Evolutionary conservation across 2,329 filamentous ascomycete genomes (phyloP), one percentile per base, ranked within the genome.

Genomic region (Fusarium palustre): DNA sequence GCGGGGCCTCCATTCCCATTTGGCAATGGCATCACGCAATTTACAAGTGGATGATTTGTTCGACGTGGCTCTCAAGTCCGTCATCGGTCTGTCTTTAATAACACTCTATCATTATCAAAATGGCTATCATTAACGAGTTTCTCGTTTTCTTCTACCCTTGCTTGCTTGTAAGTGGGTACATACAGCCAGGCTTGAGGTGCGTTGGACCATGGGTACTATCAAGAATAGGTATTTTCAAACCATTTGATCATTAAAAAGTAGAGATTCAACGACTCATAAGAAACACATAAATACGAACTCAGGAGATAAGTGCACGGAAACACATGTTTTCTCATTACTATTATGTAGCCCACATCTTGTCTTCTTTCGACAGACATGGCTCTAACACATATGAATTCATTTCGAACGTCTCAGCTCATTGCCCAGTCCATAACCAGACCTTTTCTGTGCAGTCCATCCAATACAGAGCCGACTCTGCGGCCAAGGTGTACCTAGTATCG

Each of bases 291-390:
- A 4, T n/a, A n/a, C 1, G 4, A 8, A 31, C 5, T 7, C 15
- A n/a, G 24, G 24, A 25, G 15, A 28, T 43, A 48, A 30, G 25
- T 56, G 33, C 30, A 52, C 41, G 43, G 55, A 59, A 59, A 59
- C 59, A 65, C 49, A 61, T 65, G 50, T 69, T 43, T 55, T 74
- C 46, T 68, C 65, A 74, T 74, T 74, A 74, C 65, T 55, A 74
- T 74, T 74, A 74, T 48, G 68, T 68, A 66, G 41, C 38, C 66
- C 61, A 64, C 67, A 68, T 69, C 55, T 59, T 28, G 48, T 69
- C 60, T 68, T 63, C 48, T 54, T 20, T 41, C 38, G 34, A 49
- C 38, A 55, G 58, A 57, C 63, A 70, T 59, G 30, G 20, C 42
- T 48, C 45, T 52, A 46, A 38, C 46, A 54, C n/a, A 59, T 56